Evolutionary conservation across 768 basidiomycete species (phyloP).

Genomic region (Naganishia vishniacii): DNA sequence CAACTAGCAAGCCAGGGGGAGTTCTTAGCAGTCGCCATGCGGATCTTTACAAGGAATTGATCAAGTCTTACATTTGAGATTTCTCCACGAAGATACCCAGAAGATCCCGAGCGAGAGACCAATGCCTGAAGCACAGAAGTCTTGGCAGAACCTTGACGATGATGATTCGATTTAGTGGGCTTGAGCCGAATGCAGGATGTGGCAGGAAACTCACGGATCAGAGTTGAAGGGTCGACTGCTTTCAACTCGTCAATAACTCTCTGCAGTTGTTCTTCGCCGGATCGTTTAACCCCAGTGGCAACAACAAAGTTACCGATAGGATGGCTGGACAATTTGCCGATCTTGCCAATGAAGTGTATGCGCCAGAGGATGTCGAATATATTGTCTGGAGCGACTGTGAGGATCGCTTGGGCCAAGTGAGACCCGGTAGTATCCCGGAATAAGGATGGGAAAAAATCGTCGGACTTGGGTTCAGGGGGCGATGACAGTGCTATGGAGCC

Average conservation of each 20-base stretch:
- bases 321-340: conserved; percentile 69
- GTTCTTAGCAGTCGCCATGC: background rate
- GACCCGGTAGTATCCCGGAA: conserved; percentile 82
- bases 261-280: conserved; percentile 57
- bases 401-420: conserved; percentile 77
- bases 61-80: conserved; percentile 57
- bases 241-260: conserved; percentile 60
- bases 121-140: conserved; percentile 72
- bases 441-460: conserved; percentile 74
- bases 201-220: conserved; percentile 62
- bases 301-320: conserved; percentile 93
- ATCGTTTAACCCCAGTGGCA: conserved; percentile 66
- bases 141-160: conserved; percentile 58
- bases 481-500: conserved; percentile 27
- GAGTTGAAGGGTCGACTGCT: conserved; percentile 55
- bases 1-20: conserved; percentile 59
- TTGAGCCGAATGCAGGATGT: no score
- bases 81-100: conserved; percentile 54
- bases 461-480: conserved; percentile 20
- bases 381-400: conserved; percentile 58
- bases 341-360: conserved; percentile 66
- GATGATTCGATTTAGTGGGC: background rate
- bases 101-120: conserved; percentile 60
- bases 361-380: conserved; percentile 69
- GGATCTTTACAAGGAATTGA: background rate